A percentile compares a stretch with the other conserved stretches of the same genome.
Evolutionary conservation across 148 eudicot genomes (phyloP).

Genomic region (Spergularia bocconei): DNA sequence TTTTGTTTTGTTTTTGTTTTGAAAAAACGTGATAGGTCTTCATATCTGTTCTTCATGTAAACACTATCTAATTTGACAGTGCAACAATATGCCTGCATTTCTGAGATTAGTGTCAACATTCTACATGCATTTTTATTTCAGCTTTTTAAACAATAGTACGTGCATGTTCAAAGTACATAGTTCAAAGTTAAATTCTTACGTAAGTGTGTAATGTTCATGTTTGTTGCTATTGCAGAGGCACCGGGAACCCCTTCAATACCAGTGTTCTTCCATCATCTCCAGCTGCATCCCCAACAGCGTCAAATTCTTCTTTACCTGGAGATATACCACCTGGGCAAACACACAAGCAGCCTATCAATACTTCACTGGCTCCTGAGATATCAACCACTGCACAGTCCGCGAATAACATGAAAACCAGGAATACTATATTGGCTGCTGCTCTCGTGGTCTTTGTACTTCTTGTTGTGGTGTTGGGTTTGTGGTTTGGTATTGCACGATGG

Average conservation of each 20-base stretch:
- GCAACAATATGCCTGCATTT: too few species aligned
- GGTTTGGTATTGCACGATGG: slow-evolving; percentile 49
- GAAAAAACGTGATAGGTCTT: too few species aligned
- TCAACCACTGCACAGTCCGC: slow-evolving; percentile 30
- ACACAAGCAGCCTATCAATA: slow-evolving; percentile 30
- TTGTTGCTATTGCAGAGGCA: slow-evolving; percentile 47
- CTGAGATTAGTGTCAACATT: not conserved
- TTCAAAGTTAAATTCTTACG: not conserved
- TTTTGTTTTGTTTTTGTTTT: too few species aligned
- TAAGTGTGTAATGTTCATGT: slow-evolving; percentile 1
- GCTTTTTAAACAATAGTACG: not conserved
- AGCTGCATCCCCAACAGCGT: slow-evolving; percentile 37
- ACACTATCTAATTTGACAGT: too few species aligned
- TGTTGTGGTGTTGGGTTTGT: slow-evolving; percentile 49
- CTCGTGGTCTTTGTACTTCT: slow-evolving; percentile 42
- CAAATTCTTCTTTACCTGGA: slow-evolving; percentile 43
- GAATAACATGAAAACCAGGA: slow-evolving; percentile 30
- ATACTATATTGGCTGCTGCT: slow-evolving; percentile 46
- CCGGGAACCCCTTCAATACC: slow-evolving; percentile 88
- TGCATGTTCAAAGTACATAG: not conserved
- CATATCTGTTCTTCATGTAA: too few species aligned
- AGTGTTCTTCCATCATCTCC: slow-evolving; percentile 68
- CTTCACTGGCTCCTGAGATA: slow-evolving; percentile 36
- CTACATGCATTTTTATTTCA: not conserved
- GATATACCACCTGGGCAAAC: slow-evolving; percentile 40